Evolutionary conservation across 1,284 basidiomycete species (phyloP).

Genomic region (Cutaneotrichosporon arboriforme): DNA sequence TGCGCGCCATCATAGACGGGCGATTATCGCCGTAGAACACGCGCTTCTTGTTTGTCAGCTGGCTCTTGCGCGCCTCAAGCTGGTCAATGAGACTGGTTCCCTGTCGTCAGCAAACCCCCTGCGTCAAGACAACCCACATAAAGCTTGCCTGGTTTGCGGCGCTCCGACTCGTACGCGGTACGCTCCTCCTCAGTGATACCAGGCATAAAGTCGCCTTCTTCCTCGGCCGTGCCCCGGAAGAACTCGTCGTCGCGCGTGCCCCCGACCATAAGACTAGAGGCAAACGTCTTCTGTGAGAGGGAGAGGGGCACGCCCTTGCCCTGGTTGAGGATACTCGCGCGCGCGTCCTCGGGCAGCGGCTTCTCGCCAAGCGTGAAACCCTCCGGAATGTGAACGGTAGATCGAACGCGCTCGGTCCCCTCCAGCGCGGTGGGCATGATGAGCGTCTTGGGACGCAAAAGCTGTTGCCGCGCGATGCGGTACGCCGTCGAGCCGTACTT

Average conservation of each 20-base stretch:
- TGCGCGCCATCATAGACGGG: slow-evolving; percentile 46
- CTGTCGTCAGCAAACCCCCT: slow-evolving; percentile 18
- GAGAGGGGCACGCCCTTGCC: slow-evolving; percentile 29
- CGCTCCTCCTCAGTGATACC: slow-evolving; percentile 14
- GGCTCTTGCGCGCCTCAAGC: slow-evolving; percentile 42
- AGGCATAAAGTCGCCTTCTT: slow-evolving; percentile 15
- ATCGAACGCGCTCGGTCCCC: slow-evolving; percentile 11
- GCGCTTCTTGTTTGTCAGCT: slow-evolving; percentile 36
- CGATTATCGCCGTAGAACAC: slow-evolving; percentile 45
- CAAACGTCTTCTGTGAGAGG: slow-evolving; percentile 39
- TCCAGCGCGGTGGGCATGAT: slow-evolving; percentile 41
- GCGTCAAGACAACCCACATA: slow-evolving; percentile 25
- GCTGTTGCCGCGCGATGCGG: slow-evolving; percentile 21
- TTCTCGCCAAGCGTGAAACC: slow-evolving; percentile 41
- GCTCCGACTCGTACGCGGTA: slow-evolving; percentile 21
- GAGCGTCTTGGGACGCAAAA: slow-evolving; percentile 41
- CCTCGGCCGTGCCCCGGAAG: slow-evolving; percentile 15
- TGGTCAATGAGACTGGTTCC: slow-evolving; percentile 46
- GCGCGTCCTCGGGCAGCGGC: slow-evolving; percentile 41
- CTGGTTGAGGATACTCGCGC: slow-evolving; percentile 27
- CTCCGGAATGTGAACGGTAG: slow-evolving; percentile 26
- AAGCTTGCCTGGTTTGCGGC: slow-evolving; percentile 32
- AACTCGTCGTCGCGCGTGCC: slow-evolving; percentile 24
- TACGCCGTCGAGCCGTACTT: slow-evolving; percentile 22
- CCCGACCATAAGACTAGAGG: slow-evolving; percentile 33